A percentile compares a stretch with the other conserved stretches of the same genome.
These are phyloP conservation scores for Coemansia sp. DNA, from an alignment of 192 early-diverging fungal genomes.

Conservation along the genomic window DNA sequence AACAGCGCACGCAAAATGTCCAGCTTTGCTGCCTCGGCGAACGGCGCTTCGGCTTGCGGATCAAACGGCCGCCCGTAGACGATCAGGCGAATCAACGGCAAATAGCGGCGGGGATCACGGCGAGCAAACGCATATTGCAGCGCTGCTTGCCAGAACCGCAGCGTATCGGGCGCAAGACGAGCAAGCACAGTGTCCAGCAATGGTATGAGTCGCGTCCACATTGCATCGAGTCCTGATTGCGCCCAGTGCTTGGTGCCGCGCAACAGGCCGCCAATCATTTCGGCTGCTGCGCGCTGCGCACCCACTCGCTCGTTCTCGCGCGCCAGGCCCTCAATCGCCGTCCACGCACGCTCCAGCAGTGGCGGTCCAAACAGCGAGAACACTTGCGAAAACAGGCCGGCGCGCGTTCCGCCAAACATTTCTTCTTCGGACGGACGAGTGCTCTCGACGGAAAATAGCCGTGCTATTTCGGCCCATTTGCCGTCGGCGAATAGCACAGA, in stretches of 20 bases:
- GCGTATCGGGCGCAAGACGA: conserved; percentile 69
- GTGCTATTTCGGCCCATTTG: conserved; percentile 70
- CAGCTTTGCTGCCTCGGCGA: conserved; percentile 80
- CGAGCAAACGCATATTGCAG: conserved; percentile 61
- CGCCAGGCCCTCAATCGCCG: conserved; percentile 57
- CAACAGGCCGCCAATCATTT: conserved; percentile 76
- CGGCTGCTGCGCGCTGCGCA: conserved; percentile 77
- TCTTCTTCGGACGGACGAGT: conserved; percentile 61
- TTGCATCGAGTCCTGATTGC: conserved; percentile 26
- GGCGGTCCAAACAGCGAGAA: conserved; percentile 70
- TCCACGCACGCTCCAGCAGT: conserved; percentile 58
- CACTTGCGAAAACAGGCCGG: conserved; percentile 65
- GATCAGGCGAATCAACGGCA: conserved; percentile 70
- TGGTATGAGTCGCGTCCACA: conserved; percentile 75
- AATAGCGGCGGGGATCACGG: conserved; percentile 79
- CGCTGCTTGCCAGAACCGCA: conserved; percentile 73
- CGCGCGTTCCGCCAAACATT: conserved; percentile 61
- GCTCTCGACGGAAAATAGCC: conserved; percentile 70
- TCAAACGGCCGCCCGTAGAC: conserved; percentile 64
- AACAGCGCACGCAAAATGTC: conserved; percentile 65
- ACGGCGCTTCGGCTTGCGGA: conserved; percentile 76
- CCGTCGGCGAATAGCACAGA: conserved; percentile 52
- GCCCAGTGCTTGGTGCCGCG: conserved; percentile 90
- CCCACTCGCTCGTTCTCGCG: conserved; percentile 64
- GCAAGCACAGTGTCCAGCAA: conserved; percentile 62